Base-by-base conservation (phyloP, 306 rosid species). In the Trifolium subterraneum region DNA sequence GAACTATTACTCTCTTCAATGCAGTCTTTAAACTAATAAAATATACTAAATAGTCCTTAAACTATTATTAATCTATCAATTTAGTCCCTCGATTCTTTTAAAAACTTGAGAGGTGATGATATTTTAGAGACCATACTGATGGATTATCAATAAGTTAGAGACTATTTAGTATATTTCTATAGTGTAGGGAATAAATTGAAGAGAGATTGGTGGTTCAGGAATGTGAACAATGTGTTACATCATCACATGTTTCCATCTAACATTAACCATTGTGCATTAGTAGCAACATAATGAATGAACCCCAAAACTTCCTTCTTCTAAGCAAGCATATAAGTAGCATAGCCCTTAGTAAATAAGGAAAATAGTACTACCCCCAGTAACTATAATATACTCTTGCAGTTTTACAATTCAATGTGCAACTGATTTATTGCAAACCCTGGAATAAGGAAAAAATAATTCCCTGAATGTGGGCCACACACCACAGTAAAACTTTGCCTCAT, bases 401-500 rank as follows among this genome's bases (percentile, higher is more conserved):
- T 64, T 71, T 71, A 14, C 77, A 56, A n/a, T n/a, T n/a, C n/a
- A n/a, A 39, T 50, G 29, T 66, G 59, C 22, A 64, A 42, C 68
- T 35, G 55, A 56, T 47, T 44, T 71, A 38, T 70, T 64, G 47
- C 16, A 58, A 58, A 27, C 16, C 16, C 5, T 27, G 42, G 10
- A 36, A n/a, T n/a, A n/a, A 36, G 39, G 62, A 19, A 70, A 81
- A 66, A 47, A 70, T 60, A 23, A 33, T 76, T 39, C 47, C 45
- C 68, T 20, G 9, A 16, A 59, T 18, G 74, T 72, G 79, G 81
- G 85, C 54, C 86, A 76, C 36, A 73, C 29, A 33, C 66, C 44
- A 70, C 29, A 66, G 64, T 19, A 65, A 42, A 76, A 16, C 36
- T 23, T 31, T 62, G 76, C 15, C 72, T 79, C 76, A 65, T 55